Base-by-base conservation (phyloP, 495 filamentous ascomycete genomes). In the Evansstolkia leycettana region DNA sequence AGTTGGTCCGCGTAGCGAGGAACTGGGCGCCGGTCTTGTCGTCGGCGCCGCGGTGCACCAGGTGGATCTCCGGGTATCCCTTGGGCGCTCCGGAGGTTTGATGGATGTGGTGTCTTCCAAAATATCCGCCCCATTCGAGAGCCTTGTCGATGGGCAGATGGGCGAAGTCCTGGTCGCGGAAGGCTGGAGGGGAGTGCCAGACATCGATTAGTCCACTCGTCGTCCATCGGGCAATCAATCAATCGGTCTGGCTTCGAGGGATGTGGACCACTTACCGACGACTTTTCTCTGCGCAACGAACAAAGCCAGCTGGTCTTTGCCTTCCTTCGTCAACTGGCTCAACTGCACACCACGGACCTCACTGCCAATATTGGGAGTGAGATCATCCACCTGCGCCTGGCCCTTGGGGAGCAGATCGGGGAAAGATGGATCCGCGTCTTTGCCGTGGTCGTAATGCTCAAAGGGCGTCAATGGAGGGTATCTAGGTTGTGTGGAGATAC, bases 51-150 rank as follows among this genome's bases (percentile, higher is more conserved):
- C 72, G 66, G 51, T 77, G 70, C 12, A 76, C 72, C 5, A 80
- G 65, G 41, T 79, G 75, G 33, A 80, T 51, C 39, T 78, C 66
- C 0, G 72, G 73, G 51, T 62, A 69, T 18, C 66, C 76, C 41
- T 70, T 68, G 15, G 75, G 74, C 3, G 70, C 65, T 8, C 73
- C 73, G 4, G 68, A 76, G 13, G 74, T 73, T 19, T 73, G 72
- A 44, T 80, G 74, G 14, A 79, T 67, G 57, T 78, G 73, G 34
- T 72, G 69, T 7, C 71, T 65, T 19, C 76, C 76, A 44, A 77
- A 80, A 50, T 79, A 76, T 42, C 65, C 63, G 37, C 62, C 67
- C 35, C 67, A 72, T 29, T 71, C 62, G 27, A 77, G 60, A 12
- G 65, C 70, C 17, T 67, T 60, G 37, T 70, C 58, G 38, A 76